A percentile compares a stretch with the other conserved stretches of the same genome.
These are phyloP conservation scores for Musa balbisiana DNA, from an alignment of 202 grass and related monocot genomes.

Conservation along the genomic window DNA sequence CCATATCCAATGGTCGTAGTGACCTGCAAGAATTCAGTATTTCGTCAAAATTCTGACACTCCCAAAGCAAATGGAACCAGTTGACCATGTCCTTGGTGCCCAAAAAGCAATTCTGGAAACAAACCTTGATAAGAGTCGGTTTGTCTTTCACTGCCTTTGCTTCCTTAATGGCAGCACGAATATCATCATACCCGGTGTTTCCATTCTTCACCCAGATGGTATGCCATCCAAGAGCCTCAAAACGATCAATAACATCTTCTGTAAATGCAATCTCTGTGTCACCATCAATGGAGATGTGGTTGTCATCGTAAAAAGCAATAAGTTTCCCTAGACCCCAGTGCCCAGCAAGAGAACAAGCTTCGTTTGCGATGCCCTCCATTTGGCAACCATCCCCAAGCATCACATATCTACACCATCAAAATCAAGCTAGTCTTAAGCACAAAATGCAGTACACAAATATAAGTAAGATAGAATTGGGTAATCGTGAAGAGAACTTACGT, in stretches of 20 bases:
- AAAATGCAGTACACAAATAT: neutral
- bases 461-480: neutral
- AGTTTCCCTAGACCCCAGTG: slow-evolving; percentile 1
- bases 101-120: neutral
- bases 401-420: neutral
- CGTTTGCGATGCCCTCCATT: neutral
- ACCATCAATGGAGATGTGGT: neutral
- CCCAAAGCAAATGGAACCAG: neutral
- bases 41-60: neutral
- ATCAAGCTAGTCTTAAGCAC: neutral
- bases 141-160: slow-evolving; percentile 2
- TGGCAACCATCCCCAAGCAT: neutral
- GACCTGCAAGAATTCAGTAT: neutral
- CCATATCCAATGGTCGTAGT: neutral
- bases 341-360: neutral
- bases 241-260: neutral
- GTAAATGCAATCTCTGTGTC: neutral
- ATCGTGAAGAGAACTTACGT: neutral
- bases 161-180: slow-evolving; percentile 2
- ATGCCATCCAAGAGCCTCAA: neutral
- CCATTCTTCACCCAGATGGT: slow-evolving; percentile 3
- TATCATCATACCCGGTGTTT: neutral
- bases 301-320: neutral
- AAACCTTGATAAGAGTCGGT: neutral
- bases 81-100: neutral